phyloP scores from a whole-genome alignment of 2,329 filamentous ascomycete species.

The Fusarium guadeloupense region DNA sequence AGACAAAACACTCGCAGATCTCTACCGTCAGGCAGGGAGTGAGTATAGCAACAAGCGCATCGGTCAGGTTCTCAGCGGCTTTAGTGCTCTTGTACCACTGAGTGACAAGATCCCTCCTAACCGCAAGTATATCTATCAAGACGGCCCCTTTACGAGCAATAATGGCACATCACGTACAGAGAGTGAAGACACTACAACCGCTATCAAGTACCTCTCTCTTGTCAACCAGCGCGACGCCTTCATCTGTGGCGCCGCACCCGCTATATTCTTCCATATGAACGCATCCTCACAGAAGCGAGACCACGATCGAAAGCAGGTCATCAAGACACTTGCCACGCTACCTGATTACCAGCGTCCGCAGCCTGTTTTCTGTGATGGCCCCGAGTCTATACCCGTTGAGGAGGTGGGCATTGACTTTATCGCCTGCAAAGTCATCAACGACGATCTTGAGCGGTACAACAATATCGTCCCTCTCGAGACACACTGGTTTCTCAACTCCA shows the following conservation, averaged over 20 bases:
- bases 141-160: constrained; percentile 45
- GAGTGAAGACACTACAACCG: constrained; percentile 32
- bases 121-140: constrained; percentile 51
- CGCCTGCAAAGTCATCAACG: constrained; percentile 35
- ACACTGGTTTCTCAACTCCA: constrained; percentile 50
- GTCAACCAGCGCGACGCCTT: constrained; percentile 51
- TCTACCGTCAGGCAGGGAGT: constrained; percentile 44
- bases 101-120: constrained; percentile 46
- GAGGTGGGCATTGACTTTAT: constrained; percentile 44
- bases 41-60: constrained; percentile 38
- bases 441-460: constrained; percentile 44
- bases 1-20: constrained; percentile 49
- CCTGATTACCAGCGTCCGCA: constrained; percentile 42
- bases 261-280: constrained; percentile 46
- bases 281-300: constrained; percentile 30
- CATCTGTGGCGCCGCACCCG: constrained; percentile 40
- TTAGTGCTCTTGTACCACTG: constrained; percentile 41
- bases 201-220: constrained; percentile 49
- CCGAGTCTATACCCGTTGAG: constrained; percentile 30
- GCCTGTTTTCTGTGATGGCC: constrained; percentile 47
- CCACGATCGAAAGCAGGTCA: constrained; percentile 44
- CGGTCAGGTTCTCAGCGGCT: constrained; percentile 45
- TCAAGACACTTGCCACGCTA: constrained; percentile 45
- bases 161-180: constrained; percentile 9
- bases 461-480: constrained; percentile 45